These are phyloP conservation scores for Suhomyces bribrorum DNA, from an alignment of 1,139 yeast species.

Conservation along the genomic window DNA sequence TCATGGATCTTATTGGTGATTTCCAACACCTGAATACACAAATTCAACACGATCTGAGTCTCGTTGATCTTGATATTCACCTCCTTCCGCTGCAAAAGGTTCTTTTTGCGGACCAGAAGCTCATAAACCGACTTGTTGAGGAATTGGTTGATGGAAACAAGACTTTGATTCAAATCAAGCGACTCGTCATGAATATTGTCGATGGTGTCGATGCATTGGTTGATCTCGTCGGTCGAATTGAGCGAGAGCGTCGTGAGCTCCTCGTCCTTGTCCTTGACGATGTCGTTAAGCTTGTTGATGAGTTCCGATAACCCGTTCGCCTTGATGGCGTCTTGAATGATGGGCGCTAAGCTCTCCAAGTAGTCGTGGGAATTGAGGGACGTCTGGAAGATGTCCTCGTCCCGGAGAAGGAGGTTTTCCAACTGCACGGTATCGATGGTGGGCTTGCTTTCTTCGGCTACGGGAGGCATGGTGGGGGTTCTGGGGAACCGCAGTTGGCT, in stretches of 20 bases:
- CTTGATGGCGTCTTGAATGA: slow-evolving; percentile 67
- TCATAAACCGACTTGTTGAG: slow-evolving; percentile 65
- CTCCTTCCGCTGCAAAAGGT: slow-evolving; percentile 56
- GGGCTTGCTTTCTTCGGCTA: slow-evolving; percentile 12
- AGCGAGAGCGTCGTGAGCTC: slow-evolving; percentile 65
- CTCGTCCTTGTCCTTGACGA: slow-evolving; percentile 60
- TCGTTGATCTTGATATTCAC: slow-evolving; percentile 62
- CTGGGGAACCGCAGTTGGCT: too few relatives aligned
- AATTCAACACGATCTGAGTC: slow-evolving; percentile 58
- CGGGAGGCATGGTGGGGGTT: slow-evolving; percentile 5
- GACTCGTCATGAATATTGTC: slow-evolving; percentile 58
- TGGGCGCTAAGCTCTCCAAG: slow-evolving; percentile 77
- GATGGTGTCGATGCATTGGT: slow-evolving; percentile 55
- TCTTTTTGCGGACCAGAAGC: slow-evolving; percentile 59
- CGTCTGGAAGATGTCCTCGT: slow-evolving; percentile 49
- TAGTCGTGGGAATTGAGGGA: slow-evolving; percentile 67
- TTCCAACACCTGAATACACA: slow-evolving; percentile 82
- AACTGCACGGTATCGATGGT: slow-evolving; percentile 34
- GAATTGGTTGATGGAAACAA: slow-evolving; percentile 51
- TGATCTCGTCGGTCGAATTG: slow-evolving; percentile 60
- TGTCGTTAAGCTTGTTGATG: slow-evolving; percentile 54
- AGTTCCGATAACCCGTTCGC: slow-evolving; percentile 58
- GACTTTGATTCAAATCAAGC: slow-evolving; percentile 51
- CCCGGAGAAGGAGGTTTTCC: slow-evolving; percentile 43
- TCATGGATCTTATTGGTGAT: slow-evolving; percentile 85